A percentile compares a stretch with the other conserved stretches of the same genome.
Evolutionary conservation across 805 yeast genomes (phyloP).

Genomic region (Saccharomycopsis javanensis): DNA sequence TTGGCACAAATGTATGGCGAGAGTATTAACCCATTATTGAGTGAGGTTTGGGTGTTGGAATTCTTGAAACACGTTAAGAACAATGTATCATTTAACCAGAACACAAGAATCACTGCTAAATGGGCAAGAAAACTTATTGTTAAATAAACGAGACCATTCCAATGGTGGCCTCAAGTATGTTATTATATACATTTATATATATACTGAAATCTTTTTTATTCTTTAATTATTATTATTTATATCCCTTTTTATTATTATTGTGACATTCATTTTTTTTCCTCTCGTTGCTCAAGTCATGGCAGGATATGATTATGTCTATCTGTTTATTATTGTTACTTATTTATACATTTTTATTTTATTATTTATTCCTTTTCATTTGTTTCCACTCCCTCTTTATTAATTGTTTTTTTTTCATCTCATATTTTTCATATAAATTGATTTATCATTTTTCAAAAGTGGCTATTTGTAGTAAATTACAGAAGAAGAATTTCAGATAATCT

Average conservation of each 20-base stretch:
- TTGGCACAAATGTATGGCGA: conserved; percentile 75
- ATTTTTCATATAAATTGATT: neutral
- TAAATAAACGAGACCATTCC: neutral
- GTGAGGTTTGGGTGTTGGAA: conserved; percentile 70
- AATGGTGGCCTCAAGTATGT: no score
- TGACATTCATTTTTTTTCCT: neutral
- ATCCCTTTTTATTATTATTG: neutral
- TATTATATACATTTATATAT: neutral
- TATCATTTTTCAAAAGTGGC: neutral
- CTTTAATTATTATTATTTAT: neutral
- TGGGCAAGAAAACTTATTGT: conserved; percentile 81
- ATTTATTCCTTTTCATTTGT: conserved; percentile 1
- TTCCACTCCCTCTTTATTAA: neutral
- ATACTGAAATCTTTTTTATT: neutral
- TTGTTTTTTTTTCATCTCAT: neutral
- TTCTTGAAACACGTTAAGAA: conserved; percentile 66
- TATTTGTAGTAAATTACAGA: neutral
- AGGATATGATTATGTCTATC: neutral
- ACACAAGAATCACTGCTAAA: conserved; percentile 84
- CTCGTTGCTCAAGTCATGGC: neutral
- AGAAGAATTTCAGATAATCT: no score
- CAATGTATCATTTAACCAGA: conserved; percentile 48
- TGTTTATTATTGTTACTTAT: conserved; percentile 2
- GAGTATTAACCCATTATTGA: conserved; percentile 53
- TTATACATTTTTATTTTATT: neutral